Conservation (phyloP, 768 basidiomycete genomes). For the Tremella fuciformis region DNA sequence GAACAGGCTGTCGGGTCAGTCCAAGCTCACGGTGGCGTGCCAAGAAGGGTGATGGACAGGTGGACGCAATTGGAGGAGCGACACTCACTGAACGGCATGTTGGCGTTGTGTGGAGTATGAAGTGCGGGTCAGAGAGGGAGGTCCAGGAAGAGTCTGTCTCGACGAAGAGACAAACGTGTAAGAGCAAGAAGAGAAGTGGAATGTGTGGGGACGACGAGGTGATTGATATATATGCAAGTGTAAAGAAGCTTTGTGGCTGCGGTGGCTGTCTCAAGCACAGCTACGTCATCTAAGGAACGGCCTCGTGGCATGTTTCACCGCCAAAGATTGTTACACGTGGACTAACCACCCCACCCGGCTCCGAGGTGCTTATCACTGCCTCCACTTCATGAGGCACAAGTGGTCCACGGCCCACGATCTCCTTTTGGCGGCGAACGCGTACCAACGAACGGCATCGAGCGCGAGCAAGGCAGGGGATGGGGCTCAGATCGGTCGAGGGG, state of each 20-base stretch:
- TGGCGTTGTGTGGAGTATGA: neutral
- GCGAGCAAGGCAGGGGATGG: neutral
- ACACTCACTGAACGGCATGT: neutral
- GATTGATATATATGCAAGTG: neutral
- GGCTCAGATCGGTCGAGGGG: neutral
- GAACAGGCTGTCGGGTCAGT: conserved; percentile 24
- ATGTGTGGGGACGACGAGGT: neutral
- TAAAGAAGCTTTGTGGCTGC: conserved; percentile 4
- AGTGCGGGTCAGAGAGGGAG: too few relatives aligned
- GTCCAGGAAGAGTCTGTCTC: neutral
- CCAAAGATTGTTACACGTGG: too few relatives aligned
- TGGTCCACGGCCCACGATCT: too few relatives aligned
- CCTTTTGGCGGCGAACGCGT: neutral
- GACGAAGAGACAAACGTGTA: neutral
- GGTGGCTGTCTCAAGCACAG: neutral
- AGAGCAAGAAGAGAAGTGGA: neutral
- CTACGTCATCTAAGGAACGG: too few relatives aligned
- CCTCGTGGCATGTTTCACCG: too few relatives aligned
- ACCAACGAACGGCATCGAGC: neutral
- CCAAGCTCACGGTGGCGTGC: too few relatives aligned
- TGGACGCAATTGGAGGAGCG: too few relatives aligned
- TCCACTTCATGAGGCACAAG: neutral
- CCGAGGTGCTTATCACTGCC: neutral
- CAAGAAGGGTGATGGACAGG: too few relatives aligned
- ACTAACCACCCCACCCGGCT: neutral